Evolutionary conservation across 2,329 filamentous ascomycete species (phyloP).

Genomic region (Cytospora paraplurivora): DNA sequence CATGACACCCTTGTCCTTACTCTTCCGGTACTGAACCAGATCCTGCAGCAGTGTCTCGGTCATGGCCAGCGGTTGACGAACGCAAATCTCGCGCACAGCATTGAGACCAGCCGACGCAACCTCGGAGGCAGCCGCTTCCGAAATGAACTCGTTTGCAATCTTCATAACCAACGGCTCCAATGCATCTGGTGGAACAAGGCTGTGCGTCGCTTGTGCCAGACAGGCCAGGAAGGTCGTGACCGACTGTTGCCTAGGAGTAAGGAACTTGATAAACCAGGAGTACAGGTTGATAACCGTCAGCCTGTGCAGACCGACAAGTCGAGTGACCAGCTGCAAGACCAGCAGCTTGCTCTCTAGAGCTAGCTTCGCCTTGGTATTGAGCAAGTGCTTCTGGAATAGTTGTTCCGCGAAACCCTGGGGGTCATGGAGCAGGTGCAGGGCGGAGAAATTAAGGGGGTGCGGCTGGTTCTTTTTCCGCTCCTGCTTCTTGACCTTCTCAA

Average conservation of each 20-base stretch:
- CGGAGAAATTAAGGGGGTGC: constrained; percentile 92
- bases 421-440: constrained; percentile 89
- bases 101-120: constrained; percentile 92
- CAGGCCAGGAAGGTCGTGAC: constrained; percentile 94
- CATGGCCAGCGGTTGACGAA: constrained; percentile 93
- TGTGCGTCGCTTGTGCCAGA: constrained; percentile 88
- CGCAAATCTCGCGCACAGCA: constrained; percentile 91
- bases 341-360: constrained; percentile 85
- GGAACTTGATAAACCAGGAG: constrained; percentile 92
- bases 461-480: constrained; percentile 88
- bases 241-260: constrained; percentile 83
- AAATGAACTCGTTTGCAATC: constrained; percentile 98
- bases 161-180: constrained; percentile 90
- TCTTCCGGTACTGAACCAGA: constrained; percentile 92
- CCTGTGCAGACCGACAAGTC: constrained; percentile 90
- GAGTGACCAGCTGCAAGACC: constrained; percentile 87
- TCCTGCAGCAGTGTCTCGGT: constrained; percentile 94
- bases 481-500: constrained; percentile 77
- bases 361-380: constrained; percentile 81
- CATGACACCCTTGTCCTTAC: constrained; percentile 98
- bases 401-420: constrained; percentile 91
- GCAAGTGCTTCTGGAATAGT: constrained; percentile 87
- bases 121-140: constrained; percentile 86
- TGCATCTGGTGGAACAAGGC: constrained; percentile 87
- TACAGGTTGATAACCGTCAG: constrained; percentile 88